A percentile compares a stretch with the other conserved stretches of the same genome.
Evolutionary conservation across 148 eudicot species (phyloP).

Genomic region (Nepenthes mirabilis): DNA sequence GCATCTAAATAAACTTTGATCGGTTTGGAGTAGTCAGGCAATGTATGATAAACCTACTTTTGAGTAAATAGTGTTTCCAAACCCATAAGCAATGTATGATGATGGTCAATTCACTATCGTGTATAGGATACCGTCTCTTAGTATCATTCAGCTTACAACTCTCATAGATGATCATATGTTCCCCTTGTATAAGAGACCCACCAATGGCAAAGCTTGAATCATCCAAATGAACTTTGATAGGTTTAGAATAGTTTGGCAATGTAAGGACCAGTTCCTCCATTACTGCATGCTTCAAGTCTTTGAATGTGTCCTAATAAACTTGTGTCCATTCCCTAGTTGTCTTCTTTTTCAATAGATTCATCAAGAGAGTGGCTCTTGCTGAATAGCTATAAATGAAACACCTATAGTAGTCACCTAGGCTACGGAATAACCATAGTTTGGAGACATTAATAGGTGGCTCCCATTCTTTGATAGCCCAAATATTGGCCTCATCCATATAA

Average conservation of each 20-base stretch:
- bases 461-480: background rate
- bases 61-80: too few relatives aligned
- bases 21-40: too few relatives aligned
- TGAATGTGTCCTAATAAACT: background rate
- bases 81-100: too few relatives aligned
- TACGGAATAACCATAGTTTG: background rate
- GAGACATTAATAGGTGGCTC: background rate
- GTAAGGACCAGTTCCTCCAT: background rate
- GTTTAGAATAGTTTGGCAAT: background rate
- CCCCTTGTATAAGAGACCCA: too few relatives aligned
- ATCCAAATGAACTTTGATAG: constrained; percentile 1
- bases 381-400: constrained; percentile 2
- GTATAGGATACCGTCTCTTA: too few relatives aligned
- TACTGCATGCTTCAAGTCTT: background rate
- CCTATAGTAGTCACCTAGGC: background rate
- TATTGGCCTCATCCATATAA: background rate
- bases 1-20: too few relatives aligned
- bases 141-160: too few relatives aligned
- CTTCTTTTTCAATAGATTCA: too few relatives aligned
- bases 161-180: too few relatives aligned
- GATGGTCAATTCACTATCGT: too few relatives aligned
- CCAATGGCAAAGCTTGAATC: too few relatives aligned
- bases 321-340: background rate
- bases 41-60: too few relatives aligned
- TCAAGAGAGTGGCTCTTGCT: background rate